phyloP scores from a whole-genome alignment of 164 flowering plant genomes.

The Tinospora cordifolia region DNA sequence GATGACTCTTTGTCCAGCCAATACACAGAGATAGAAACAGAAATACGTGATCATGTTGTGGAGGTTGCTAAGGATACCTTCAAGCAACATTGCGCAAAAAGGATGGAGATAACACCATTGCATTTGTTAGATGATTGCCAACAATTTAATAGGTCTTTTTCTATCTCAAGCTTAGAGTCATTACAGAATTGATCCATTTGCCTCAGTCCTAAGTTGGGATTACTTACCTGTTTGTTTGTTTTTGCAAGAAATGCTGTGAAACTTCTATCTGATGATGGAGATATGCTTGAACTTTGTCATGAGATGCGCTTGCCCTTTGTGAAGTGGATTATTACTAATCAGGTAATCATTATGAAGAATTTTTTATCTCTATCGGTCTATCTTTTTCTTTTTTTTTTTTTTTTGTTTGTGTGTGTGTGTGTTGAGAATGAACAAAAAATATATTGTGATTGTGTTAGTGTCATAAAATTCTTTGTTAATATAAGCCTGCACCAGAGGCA shows the following conservation, averaged over 20 bases:
- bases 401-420: too few relatives aligned
- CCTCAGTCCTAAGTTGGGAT: not conserved
- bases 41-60: conserved; percentile 51
- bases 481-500: too few relatives aligned
- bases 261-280: conserved; percentile 75
- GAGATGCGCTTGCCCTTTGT: conserved; percentile 82
- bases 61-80: conserved; percentile 57
- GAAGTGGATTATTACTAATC: conserved; percentile 53
- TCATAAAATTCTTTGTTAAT: too few relatives aligned
- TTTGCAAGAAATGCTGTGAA: conserved; percentile 63
- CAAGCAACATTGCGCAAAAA: conserved; percentile 72
- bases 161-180: conserved; percentile 1
- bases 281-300: conserved; percentile 81
- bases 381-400: not conserved
- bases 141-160: conserved; percentile 43
- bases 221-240: not conserved
- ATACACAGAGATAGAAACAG: conserved; percentile 47
- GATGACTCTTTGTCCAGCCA: conserved; percentile 38
- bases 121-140: conserved; percentile 51
- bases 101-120: conserved; percentile 58
- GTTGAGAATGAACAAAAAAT: too few relatives aligned
- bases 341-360: conserved; percentile 33
- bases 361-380: not conserved
- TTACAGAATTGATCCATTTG: not conserved
- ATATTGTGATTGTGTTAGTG: too few relatives aligned